Conservation (phyloP, 192 early-diverging fungal genomes). For the Backusella liffmaniae region DNA sequence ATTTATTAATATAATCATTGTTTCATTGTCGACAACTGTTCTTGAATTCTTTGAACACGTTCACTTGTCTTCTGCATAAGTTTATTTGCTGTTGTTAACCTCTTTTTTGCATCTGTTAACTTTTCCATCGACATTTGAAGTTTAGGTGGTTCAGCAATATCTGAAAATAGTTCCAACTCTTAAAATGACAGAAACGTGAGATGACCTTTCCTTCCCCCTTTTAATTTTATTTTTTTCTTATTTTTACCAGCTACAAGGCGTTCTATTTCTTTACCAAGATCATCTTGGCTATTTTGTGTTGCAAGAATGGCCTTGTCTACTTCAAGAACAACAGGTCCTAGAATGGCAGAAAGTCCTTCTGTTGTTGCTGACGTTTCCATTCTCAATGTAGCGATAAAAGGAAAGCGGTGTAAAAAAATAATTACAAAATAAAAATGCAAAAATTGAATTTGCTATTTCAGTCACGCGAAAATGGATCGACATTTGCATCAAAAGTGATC, state of each 20-base stretch:
- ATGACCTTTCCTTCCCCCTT: too few species aligned
- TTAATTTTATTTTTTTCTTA: not conserved
- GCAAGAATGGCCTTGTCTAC: conserved; percentile 52
- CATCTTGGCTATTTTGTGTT: conserved; percentile 50
- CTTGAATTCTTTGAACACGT: conserved; percentile 44
- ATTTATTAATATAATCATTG: not conserved
- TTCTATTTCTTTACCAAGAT: conserved; percentile 58
- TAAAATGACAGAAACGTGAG: not conserved
- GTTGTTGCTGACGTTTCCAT: conserved; percentile 2
- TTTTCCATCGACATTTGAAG: conserved; percentile 52
- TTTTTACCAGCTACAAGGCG: conserved; percentile 50
- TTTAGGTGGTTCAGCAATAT: conserved; percentile 45
- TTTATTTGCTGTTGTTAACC: conserved; percentile 44
- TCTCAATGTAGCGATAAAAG: not conserved
- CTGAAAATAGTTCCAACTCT: conserved; percentile 54
- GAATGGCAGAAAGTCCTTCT: conserved; percentile 42
- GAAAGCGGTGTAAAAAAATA: not conserved
- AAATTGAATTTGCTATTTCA: not conserved
- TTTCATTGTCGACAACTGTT: conserved; percentile 27
- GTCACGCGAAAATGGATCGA: not conserved
- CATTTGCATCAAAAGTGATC: too few species aligned
- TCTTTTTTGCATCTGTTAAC: conserved; percentile 43
- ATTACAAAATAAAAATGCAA: not conserved
- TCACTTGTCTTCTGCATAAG: conserved; percentile 45
- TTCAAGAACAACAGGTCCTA: conserved; percentile 49